Evolutionary conservation across 352 stramenopile genomes (phyloP).

Genomic region (Pythium brassicae): DNA sequence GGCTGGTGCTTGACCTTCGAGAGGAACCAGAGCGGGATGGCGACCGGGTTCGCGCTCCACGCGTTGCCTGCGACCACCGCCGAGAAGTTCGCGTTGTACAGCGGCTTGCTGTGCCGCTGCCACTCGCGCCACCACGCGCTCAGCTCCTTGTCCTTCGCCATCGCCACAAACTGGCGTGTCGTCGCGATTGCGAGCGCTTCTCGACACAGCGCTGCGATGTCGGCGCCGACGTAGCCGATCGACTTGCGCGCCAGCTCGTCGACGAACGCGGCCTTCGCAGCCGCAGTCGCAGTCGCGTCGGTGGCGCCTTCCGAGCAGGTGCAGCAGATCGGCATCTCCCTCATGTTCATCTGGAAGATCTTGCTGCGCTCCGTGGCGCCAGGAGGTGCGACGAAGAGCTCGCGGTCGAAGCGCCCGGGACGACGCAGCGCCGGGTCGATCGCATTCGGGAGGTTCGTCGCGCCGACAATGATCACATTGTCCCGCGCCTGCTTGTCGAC

Average conservation of each 20-base stretch:
- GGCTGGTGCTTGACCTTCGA: background rate
- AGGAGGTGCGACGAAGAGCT: conserved; percentile 63
- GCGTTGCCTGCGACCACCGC: conserved; percentile 43
- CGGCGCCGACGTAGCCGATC: conserved; percentile 77
- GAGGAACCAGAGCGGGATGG: background rate
- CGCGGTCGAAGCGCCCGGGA: conserved; percentile 76
- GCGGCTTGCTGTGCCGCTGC: conserved; percentile 35
- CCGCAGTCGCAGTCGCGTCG: conserved; percentile 5
- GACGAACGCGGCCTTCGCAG: conserved; percentile 18
- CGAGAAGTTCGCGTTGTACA: conserved; percentile 36
- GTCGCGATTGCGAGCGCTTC: conserved; percentile 69
- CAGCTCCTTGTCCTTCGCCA: conserved; percentile 44
- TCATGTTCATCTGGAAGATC: conserved; percentile 67
- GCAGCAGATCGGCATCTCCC: conserved; percentile 31
- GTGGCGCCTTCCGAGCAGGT: background rate
- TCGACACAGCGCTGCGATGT: conserved; percentile 74
- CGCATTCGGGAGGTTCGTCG: conserved; percentile 93
- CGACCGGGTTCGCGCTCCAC: conserved; percentile 44
- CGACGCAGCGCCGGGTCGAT: conserved; percentile 82
- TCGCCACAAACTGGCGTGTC: conserved; percentile 51
- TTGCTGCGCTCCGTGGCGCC: conserved; percentile 29
- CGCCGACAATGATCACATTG: conserved; percentile 93
- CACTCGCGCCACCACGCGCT: conserved; percentile 57
- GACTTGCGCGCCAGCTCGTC: conserved; percentile 36
- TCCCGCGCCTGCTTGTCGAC: conserved; percentile 59